Percentiles rank a stretch among this genome's conserved stretches.
phyloP scores from a whole-genome alignment of 306 rosid genomes.

The peach (Prunus persica) region Prunus_persica_NCBIv2 NC_034010.1:24280501-24281000 shows the following conservation, averaged over 20 bases:
- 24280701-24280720: too few species aligned
- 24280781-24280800: background rate
- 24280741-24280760: background rate
- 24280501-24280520: slow-evolving; percentile 93
- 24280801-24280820: background rate
- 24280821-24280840: slow-evolving; percentile 72
- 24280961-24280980: slow-evolving; percentile 16
- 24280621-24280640: background rate
- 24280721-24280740: too few species aligned
- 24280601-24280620: background rate
- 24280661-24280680: background rate
- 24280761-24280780: background rate
- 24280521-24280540: slow-evolving; percentile 75
- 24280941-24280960: background rate
- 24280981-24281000: background rate
- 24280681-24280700: too few species aligned
- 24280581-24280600: too few species aligned
- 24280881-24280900: slow-evolving; percentile 10
- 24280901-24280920: background rate
- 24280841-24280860: slow-evolving; percentile 97
- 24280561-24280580: too few species aligned
- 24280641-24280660: background rate
- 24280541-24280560: slow-evolving; percentile 33
- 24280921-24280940: background rate
- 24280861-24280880: slow-evolving; percentile 29